These are phyloP conservation scores for Metarhizium humberi DNA, from an alignment of 2,329 filamentous ascomycete species.

Conservation along the genomic window DNA sequence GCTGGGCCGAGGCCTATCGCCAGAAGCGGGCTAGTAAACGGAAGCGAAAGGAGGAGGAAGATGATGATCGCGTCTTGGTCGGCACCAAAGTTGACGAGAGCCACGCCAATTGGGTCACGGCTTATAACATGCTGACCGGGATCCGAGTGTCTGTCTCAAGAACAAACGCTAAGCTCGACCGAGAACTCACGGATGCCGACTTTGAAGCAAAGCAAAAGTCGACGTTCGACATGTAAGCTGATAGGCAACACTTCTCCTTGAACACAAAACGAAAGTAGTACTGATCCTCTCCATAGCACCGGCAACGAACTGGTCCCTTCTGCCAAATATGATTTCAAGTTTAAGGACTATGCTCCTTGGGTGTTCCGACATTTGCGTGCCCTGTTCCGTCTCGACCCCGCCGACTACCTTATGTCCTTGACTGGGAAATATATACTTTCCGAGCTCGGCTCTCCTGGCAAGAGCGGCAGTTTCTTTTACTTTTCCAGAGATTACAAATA, in stretches of 20 bases:
- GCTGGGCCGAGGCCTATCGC: constrained; percentile 88
- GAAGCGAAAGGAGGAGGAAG: constrained; percentile 73
- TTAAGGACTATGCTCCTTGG: constrained; percentile 99
- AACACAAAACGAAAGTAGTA: neutral
- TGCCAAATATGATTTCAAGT: constrained; percentile 99
- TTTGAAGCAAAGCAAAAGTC: constrained; percentile 95
- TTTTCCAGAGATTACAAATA: constrained; percentile 99
- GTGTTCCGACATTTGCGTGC: constrained; percentile 88
- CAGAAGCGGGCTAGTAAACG: constrained; percentile 86
- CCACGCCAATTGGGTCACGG: constrained; percentile 94
- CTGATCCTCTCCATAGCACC: constrained; percentile 44
- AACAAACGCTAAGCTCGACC: constrained; percentile 93
- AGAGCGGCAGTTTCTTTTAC: constrained; percentile 99
- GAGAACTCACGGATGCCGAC: constrained; percentile 80
- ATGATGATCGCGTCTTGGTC: constrained; percentile 89
- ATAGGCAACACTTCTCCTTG: neutral
- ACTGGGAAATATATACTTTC: constrained; percentile 98
- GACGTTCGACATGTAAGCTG: constrained; percentile 87
- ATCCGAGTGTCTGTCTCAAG: constrained; percentile 95
- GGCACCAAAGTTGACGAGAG: constrained; percentile 97
- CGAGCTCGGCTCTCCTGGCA: constrained; percentile 91
- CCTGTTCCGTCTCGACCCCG: constrained; percentile 85
- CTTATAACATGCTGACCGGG: constrained; percentile 98
- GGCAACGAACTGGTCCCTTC: constrained; percentile 96
- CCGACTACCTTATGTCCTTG: constrained; percentile 95